A percentile compares a stretch with the other conserved stretches of the same genome.
Conservation (phyloP, 441 rosid species). For the Erodium trifolium region DNA sequence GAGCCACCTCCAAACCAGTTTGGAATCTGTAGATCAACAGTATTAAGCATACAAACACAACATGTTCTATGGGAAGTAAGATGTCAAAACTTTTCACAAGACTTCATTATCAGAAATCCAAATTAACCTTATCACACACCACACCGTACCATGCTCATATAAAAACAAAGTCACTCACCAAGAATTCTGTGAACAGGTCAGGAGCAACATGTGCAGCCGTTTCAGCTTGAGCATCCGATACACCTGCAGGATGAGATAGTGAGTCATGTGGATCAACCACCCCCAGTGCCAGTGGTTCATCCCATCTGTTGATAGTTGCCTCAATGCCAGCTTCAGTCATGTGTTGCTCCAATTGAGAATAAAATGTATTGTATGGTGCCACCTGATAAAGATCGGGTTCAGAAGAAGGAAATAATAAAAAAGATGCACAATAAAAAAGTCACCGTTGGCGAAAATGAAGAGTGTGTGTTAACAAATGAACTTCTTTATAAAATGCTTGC, state of each 20-base stretch:
- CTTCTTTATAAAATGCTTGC: not conserved
- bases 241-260: constrained; percentile 93
- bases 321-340: constrained; percentile 76
- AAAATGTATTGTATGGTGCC: constrained; percentile 92
- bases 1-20: too few relatives aligned
- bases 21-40: too few relatives aligned
- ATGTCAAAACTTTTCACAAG: too few relatives aligned
- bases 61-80: too few relatives aligned
- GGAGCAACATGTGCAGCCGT: constrained; percentile 71
- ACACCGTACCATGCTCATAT: not conserved
- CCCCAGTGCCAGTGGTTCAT: constrained; percentile 80
- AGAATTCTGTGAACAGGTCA: constrained; percentile 81
- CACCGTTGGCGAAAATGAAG: not conserved
- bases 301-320: constrained; percentile 76
- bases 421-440: not conserved
- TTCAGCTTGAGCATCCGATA: constrained; percentile 92
- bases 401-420: not conserved
- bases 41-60: too few relatives aligned
- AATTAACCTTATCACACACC: too few relatives aligned
- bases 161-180: constrained; percentile 37
- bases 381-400: constrained; percentile 43
- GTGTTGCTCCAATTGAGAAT: constrained; percentile 87
- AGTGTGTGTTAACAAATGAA: not conserved
- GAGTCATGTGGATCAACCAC: constrained; percentile 95
- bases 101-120: too few relatives aligned